Percentiles rank a stretch among this genome's conserved stretches.
phyloP scores from a whole-genome alignment of 192 early-diverging fungal genomes.

The Linnemannia zychae region DNA sequence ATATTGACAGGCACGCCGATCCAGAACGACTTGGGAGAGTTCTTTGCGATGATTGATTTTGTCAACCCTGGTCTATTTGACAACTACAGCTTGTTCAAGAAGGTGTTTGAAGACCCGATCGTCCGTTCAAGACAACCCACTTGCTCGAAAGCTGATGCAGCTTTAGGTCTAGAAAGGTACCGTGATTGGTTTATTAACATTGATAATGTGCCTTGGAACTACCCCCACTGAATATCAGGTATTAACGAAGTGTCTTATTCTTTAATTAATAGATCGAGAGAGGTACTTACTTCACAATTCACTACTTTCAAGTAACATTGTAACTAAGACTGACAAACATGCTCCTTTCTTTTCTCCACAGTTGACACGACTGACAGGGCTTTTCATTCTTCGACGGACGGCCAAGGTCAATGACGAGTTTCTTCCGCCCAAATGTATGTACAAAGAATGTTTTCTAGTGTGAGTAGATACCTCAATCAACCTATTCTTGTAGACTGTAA shows the following conservation, averaged over 20 bases:
- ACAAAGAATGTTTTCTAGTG: neutral
- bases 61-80: conserved; percentile 64
- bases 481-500: neutral
- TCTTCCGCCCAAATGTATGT: conserved; percentile 68
- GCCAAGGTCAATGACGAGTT: conserved; percentile 63
- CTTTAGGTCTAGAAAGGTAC: conserved; percentile 39
- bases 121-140: conserved; percentile 56
- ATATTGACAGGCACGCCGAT: conserved; percentile 65
- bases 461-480: neutral
- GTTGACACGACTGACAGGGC: conserved; percentile 58
- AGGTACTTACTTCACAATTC: neutral
- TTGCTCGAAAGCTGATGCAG: conserved; percentile 25
- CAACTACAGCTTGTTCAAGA: conserved; percentile 53
- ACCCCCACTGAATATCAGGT: no score
- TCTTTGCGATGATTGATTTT: conserved; percentile 64
- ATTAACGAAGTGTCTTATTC: neutral
- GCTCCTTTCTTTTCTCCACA: neutral
- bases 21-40: conserved; percentile 64
- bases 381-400: conserved; percentile 75
- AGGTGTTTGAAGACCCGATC: conserved; percentile 63
- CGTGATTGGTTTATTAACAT: no score
- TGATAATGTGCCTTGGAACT: neutral
- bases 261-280: neutral
- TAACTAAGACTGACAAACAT: neutral
- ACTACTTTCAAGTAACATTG: neutral